Percentiles rank a stretch among this genome's conserved stretches.
Conservation (phyloP, 805 yeast genomes). For the Kodamaea hsintzibuensis region DNA sequence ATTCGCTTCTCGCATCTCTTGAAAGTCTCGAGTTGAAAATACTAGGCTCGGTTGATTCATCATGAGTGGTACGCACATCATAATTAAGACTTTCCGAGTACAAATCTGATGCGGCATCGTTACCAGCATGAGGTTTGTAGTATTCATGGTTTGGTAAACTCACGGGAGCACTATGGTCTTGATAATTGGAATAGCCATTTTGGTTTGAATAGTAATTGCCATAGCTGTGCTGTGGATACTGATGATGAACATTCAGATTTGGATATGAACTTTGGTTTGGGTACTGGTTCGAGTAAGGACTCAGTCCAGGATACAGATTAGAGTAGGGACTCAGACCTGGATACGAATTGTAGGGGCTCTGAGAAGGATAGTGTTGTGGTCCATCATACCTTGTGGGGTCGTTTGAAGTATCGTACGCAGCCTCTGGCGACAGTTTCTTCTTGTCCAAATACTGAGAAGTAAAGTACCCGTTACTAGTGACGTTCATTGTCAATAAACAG, state of each 20-base stretch:
- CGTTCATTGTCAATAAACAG: conserved; percentile 30
- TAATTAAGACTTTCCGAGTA: background rate
- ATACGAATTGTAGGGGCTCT: conserved; percentile 1
- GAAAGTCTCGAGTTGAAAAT: background rate
- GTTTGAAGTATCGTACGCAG: background rate
- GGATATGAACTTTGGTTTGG: background rate
- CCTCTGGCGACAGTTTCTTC: conserved; percentile 10
- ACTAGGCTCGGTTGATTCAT: background rate
- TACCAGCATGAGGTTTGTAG: background rate
- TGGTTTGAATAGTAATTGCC: background rate
- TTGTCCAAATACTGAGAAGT: conserved; percentile 37
- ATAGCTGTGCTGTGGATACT: background rate
- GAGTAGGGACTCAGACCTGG: background rate
- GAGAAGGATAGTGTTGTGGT: background rate
- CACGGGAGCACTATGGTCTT: background rate
- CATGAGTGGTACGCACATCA: background rate
- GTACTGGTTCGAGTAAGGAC: background rate
- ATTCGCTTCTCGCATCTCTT: background rate
- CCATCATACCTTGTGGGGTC: background rate
- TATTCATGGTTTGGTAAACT: background rate
- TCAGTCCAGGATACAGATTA: background rate
- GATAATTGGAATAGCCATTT: background rate
- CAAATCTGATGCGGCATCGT: background rate
- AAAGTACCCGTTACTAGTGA: conserved; percentile 42
- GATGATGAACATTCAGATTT: background rate